phyloP scores from a whole-genome alignment of 2,329 filamentous ascomycete genomes.

The Colletotrichum eleusines region DNA sequence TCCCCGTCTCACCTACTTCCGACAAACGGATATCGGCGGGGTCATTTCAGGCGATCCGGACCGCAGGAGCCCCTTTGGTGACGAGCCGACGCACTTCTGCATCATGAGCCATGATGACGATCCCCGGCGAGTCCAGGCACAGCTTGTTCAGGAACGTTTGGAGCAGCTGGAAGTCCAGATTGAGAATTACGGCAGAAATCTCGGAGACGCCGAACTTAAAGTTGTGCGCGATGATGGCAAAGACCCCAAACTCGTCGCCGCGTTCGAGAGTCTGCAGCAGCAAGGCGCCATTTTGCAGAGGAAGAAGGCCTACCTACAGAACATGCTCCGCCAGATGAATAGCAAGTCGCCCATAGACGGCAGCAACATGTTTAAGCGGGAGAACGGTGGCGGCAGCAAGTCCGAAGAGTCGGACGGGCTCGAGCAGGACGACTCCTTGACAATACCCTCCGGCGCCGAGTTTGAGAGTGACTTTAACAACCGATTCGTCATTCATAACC shows the following conservation, averaged over 20 bases:
- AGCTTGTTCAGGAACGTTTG: constrained; percentile 85
- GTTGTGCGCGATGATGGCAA: constrained; percentile 64
- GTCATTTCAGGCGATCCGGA: constrained; percentile 84
- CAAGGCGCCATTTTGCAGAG: constrained; percentile 69
- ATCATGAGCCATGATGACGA: constrained; percentile 94
- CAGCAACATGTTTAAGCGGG: constrained; percentile 45
- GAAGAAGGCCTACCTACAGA: constrained; percentile 69
- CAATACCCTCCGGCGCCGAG: constrained; percentile 79
- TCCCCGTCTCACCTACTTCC: constrained; percentile 96
- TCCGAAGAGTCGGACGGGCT: constrained; percentile 57
- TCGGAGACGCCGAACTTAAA: constrained; percentile 82
- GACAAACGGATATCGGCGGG: constrained; percentile 92
- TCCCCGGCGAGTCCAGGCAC: constrained; percentile 86
- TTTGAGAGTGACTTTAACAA: constrained; percentile 97
- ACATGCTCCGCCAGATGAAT: constrained; percentile 66
- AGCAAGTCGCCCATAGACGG: constrained; percentile 50
- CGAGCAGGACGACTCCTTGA: constrained; percentile 69
- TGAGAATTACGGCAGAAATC: constrained; percentile 75
- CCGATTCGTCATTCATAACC: constrained; percentile 96
- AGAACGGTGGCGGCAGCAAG: constrained; percentile 46
- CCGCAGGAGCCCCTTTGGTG: constrained; percentile 88
- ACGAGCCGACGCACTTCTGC: constrained; percentile 94
- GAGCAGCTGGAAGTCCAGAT: constrained; percentile 84
- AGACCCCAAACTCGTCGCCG: constrained; percentile 64
- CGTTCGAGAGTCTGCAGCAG: constrained; percentile 70